Evolutionary conservation across 306 rosid genomes (phyloP).

Genomic region (Sicyos baderoa): DNA sequence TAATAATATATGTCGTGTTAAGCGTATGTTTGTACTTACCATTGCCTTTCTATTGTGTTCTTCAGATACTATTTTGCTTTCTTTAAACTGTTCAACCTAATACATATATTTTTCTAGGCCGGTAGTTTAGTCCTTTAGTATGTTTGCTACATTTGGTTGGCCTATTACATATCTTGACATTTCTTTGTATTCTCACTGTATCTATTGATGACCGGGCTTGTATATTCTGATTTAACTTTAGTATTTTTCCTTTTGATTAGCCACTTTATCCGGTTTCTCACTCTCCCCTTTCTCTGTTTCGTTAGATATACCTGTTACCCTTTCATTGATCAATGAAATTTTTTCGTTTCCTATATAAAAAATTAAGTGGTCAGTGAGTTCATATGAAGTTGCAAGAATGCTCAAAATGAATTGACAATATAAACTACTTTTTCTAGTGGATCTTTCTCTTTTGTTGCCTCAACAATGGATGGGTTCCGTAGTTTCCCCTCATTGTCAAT

Average conservation of each 20-base stretch:
- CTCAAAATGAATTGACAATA: background rate
- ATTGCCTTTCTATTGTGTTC: constrained; percentile 1
- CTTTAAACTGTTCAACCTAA: background rate
- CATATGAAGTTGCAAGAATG: constrained; percentile 1
- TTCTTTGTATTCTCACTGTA: no score
- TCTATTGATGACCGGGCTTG: no score
- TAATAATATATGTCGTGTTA: constrained; percentile 10
- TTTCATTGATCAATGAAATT: no score
- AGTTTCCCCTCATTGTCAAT: constrained; percentile 2
- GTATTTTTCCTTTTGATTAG: no score
- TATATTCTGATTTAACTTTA: no score
- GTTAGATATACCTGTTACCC: no score
- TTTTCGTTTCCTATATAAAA: no score
- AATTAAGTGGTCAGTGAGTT: background rate
- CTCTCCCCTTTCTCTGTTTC: no score
- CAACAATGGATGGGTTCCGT: constrained; percentile 1
- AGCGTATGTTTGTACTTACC: background rate
- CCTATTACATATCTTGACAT: no score
- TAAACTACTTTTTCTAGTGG: constrained; percentile 9
- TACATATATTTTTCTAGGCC: background rate
- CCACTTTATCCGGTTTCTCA: no score
- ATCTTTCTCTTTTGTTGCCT: background rate
- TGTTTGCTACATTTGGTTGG: constrained; percentile 4
- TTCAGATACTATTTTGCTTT: background rate
- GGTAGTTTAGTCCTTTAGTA: background rate